phyloP scores from a whole-genome alignment of 257 asterid species.

The Cruciata laevipes region DNA sequence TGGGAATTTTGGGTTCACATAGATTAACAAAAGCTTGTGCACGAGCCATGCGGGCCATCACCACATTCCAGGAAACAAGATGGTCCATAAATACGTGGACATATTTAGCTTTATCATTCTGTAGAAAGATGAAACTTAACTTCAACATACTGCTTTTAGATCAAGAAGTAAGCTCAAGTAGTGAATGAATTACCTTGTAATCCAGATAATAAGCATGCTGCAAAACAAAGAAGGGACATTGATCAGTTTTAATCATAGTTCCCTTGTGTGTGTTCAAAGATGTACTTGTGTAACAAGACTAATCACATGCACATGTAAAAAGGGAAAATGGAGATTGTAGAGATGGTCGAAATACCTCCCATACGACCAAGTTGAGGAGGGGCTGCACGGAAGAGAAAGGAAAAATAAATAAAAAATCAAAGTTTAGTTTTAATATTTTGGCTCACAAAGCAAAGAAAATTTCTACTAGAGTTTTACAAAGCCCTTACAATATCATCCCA shows the following conservation, averaged over 20 bases:
- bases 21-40: slow-evolving; percentile 91
- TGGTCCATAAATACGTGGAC: slow-evolving; percentile 30
- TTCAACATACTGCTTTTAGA: background rate
- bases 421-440: background rate
- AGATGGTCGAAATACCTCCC: slow-evolving; percentile 31
- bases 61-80: slow-evolving; percentile 75
- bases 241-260: slow-evolving; percentile 1
- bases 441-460: background rate
- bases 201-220: slow-evolving; percentile 48
- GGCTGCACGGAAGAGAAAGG: slow-evolving; percentile 30
- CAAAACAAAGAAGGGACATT: slow-evolving; percentile 11
- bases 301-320: background rate
- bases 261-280: background rate
- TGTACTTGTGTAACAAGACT: background rate
- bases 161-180: background rate
- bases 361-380: slow-evolving; percentile 32
- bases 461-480: background rate
- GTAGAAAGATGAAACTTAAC: background rate
- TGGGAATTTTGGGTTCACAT: slow-evolving; percentile 91
- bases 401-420: slow-evolving; percentile 1
- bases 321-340: background rate
- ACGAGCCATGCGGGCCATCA: slow-evolving; percentile 81
- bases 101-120: slow-evolving; percentile 33
- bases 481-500: slow-evolving; percentile 36
- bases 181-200: slow-evolving; percentile 28